Conservation (phyloP, 2,329 filamentous ascomycete genomes). For the Phaeoacremonium minimum region DNA sequence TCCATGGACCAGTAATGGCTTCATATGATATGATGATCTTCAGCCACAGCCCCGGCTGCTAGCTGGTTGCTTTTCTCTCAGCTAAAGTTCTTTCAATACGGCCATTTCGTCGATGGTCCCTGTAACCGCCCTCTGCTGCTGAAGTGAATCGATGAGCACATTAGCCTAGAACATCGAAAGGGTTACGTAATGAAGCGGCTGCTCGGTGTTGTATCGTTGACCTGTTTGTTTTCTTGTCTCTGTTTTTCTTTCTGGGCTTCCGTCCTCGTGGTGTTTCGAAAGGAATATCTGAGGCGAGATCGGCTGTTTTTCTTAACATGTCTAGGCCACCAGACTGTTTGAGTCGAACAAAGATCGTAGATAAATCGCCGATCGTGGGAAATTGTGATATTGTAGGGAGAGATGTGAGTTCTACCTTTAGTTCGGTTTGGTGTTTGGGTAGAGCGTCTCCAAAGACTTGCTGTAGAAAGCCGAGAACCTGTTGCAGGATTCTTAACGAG, state of each 20-base stretch:
- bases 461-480: slow-evolving; percentile 31
- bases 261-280: not conserved
- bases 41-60: too few species aligned
- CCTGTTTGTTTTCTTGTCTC: not conserved
- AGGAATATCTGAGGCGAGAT: not conserved
- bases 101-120: too few species aligned
- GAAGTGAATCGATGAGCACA: too few species aligned
- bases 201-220: too few species aligned
- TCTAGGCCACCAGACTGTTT: not conserved
- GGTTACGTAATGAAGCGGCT: too few species aligned
- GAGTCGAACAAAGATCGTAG: slow-evolving; percentile 1
- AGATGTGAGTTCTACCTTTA: slow-evolving; percentile 4
- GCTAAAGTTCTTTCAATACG: too few species aligned
- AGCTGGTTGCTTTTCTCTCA: too few species aligned
- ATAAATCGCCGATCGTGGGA: slow-evolving; percentile 2
- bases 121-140: too few species aligned
- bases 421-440: not conserved
- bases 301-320: not conserved
- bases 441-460: not conserved
- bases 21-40: too few species aligned
- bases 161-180: too few species aligned
- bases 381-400: slow-evolving; percentile 5
- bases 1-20: too few species aligned
- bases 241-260: not conserved
- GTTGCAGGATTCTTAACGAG: slow-evolving; percentile 52